phyloP scores from a whole-genome alignment of 192 early-diverging fungal species.

The Cetraspora pellucida region DNA sequence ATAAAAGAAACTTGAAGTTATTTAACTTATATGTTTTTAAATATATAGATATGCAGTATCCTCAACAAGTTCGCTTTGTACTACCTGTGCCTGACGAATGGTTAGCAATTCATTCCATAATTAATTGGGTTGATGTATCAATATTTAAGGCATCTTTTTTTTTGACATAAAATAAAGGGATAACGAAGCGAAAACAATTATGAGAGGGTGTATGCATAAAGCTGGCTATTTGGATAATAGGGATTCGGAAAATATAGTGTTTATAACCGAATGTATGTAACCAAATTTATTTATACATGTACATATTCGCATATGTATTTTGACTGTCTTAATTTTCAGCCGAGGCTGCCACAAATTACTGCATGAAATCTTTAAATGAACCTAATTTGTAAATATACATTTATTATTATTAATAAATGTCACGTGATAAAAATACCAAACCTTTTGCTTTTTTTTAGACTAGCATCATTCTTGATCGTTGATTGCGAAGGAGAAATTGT shows the following conservation, averaged over 20 bases:
- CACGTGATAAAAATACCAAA: not conserved
- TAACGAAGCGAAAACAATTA: constrained; percentile 49
- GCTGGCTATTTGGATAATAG: constrained; percentile 50
- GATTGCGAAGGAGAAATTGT: constrained; percentile 51
- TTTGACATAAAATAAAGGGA: not conserved
- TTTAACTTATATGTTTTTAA: not conserved
- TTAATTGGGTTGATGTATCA: too few species aligned
- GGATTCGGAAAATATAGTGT: constrained; percentile 24
- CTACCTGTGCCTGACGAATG: constrained; percentile 27
- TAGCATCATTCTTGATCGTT: constrained; percentile 46
- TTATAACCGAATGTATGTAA: too few species aligned
- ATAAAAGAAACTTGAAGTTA: not conserved
- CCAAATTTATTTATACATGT: too few species aligned
- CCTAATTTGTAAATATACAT: constrained; percentile 14
- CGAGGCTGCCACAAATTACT: constrained; percentile 29
- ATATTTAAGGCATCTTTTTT: too few species aligned
- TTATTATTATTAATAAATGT: not conserved
- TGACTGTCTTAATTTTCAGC: constrained; percentile 3
- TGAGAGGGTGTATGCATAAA: constrained; percentile 55
- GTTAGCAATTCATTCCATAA: not conserved
- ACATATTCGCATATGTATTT: not conserved
- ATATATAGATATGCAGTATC: constrained; percentile 9
- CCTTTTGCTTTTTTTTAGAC: not conserved
- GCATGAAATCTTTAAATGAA: constrained; percentile 22
- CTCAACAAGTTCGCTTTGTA: constrained; percentile 24